Base-by-base conservation (phyloP, 805 yeast genomes). In the Alloascoidea hylecoeti region DNA sequence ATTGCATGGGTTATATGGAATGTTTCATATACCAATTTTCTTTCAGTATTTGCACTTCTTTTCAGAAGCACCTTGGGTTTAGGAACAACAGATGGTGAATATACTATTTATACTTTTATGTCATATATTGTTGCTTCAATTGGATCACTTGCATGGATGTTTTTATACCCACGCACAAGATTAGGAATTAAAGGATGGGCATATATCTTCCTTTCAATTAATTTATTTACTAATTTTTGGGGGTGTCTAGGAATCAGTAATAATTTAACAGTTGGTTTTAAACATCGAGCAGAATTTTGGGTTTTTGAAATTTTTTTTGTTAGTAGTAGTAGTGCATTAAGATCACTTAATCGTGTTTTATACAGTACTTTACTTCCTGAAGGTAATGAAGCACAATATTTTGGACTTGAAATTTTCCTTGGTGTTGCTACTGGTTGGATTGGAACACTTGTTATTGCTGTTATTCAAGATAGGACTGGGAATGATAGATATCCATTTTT, bases 1-100 rank as follows among this genome's bases (percentile, higher is more conserved):
- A 32, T 60, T n/a, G 52, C 60, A 0, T 62, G 67, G 67, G 65
- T 62, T 2, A 49, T 61, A 17, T 62, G 68, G 67, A 61, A 63
- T 38, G 55, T 61, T 13, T 50, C 52, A 4, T 60, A 49, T 36
- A 42, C 55, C 6, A 61, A 60, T 36, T 63, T 59, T 41, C 38
- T 61, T 43, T 48, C 55, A 36, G 57, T 63, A 2, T 61, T 56
- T 39, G 53, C 55, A 1, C 46, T 62, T 4, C 39, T 63, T 15
- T 63, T 62, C 44, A 50, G 68, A 41, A 50, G 65, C 3, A 60
- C 65, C 2, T 41, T 63, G 38, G 67, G 68, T 0, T 37, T 62
- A 27, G 66, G 65, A 0, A 41, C 43, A 1, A 49, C 63, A 14
- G 66, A 61, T 44, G 38, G 62, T 0, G 63, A 62, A 46, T 63